Evolutionary conservation across 441 rosid genomes (phyloP).

Genomic region (Euphorbia celastroides): DNA sequence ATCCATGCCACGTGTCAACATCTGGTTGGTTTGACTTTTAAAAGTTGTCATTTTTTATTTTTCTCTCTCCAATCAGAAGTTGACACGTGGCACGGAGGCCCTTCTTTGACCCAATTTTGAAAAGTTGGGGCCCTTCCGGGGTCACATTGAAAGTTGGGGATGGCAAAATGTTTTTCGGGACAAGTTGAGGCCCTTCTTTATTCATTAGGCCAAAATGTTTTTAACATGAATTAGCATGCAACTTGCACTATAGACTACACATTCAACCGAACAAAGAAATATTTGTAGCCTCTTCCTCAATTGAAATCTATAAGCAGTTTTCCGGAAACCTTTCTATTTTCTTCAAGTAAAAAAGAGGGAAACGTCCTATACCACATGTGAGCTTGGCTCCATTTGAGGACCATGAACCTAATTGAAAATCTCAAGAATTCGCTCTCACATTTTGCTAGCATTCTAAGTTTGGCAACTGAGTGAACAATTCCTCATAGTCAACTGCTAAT

Average conservation of each 20-base stretch:
- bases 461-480: background rate
- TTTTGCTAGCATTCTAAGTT: background rate
- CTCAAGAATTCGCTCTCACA: background rate
- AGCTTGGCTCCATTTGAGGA: background rate
- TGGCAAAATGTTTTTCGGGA: too few relatives aligned
- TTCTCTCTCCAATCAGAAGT: too few relatives aligned
- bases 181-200: too few relatives aligned
- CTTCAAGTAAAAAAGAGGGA: too few relatives aligned
- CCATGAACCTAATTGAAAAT: background rate
- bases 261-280: background rate
- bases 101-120: too few relatives aligned
- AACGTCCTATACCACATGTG: background rate
- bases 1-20: too few relatives aligned
- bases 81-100: too few relatives aligned
- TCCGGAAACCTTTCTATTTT: background rate
- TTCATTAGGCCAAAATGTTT: too few relatives aligned
- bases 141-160: too few relatives aligned
- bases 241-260: background rate
- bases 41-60: too few relatives aligned
- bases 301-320: background rate
- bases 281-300: background rate
- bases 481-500: background rate
- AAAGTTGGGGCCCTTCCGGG: too few relatives aligned
- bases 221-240: background rate
- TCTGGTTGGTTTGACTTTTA: too few relatives aligned